Percentiles rank a stretch among this genome's conserved stretches.
phyloP scores from a whole-genome alignment of 208 protist species.

The Endotrypanum monterogeii region DNA sequence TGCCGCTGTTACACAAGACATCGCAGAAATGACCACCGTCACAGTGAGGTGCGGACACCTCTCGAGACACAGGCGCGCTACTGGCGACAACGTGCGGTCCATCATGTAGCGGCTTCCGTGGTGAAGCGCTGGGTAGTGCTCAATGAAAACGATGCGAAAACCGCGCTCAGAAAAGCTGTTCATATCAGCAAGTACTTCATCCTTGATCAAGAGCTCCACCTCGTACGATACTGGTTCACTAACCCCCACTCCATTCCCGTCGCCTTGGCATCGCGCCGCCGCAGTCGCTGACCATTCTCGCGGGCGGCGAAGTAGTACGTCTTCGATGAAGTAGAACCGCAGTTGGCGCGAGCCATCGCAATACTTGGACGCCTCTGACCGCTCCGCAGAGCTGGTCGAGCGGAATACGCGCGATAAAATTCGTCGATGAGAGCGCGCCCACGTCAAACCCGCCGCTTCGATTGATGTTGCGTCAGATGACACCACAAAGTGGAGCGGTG shows the following conservation, averaged over 20 bases:
- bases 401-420: slow-evolving; percentile 78
- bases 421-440: slow-evolving; percentile 61
- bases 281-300: not conserved
- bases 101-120: slow-evolving; percentile 57
- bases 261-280: not conserved
- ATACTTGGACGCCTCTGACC: slow-evolving; percentile 33
- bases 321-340: slow-evolving; percentile 74
- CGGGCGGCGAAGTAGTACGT: slow-evolving; percentile 44
- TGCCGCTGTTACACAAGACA: slow-evolving; percentile 67
- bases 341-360: slow-evolving; percentile 63
- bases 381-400: slow-evolving; percentile 16
- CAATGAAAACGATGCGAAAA: slow-evolving; percentile 73
- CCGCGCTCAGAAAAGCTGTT: slow-evolving; percentile 53
- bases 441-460: slow-evolving; percentile 36
- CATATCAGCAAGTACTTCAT: slow-evolving; percentile 27
- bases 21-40: slow-evolving; percentile 74
- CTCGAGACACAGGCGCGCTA: slow-evolving; percentile 45
- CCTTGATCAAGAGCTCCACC: slow-evolving; percentile 16
- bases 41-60: slow-evolving; percentile 30
- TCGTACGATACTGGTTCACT: not conserved
- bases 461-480: slow-evolving; percentile 5
- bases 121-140: slow-evolving; percentile 82
- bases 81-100: slow-evolving; percentile 39
- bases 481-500: slow-evolving; percentile 63
- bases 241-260: slow-evolving; percentile 7